Evolutionary conservation across 371 early-diverging fungal genomes (phyloP), one percentile per base, ranked within the genome.

Genomic region (Saksenaea vasiformis): DNA sequence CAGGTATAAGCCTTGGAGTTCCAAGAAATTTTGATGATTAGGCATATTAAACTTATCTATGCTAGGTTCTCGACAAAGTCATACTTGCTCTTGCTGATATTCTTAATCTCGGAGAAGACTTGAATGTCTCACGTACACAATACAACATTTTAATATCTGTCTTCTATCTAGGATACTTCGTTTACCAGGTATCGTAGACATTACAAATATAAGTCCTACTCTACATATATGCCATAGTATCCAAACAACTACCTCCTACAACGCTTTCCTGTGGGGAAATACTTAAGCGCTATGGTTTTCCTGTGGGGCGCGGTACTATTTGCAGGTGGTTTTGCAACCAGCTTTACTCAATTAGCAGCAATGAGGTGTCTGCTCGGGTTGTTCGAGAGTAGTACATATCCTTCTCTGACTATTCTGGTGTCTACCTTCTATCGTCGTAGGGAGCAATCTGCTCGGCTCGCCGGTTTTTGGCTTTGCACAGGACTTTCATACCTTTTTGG

Each of bases 231-330:
- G 19, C 19, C 8, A 35, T 64, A 77, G 76, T 26, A 74, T 17
- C 79, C 79, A 14, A 79, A 79, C 39, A 74, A 72, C 57, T 79
- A 69, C 28, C 59, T 79, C n/a, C 56, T 79, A 27, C 79, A 79
- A 58, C 68, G 64, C 22, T 19, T 76, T 15, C 59, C 72, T 0
- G 62, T 79, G 1, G 74, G 67, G 17, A 66, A 53, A 41, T 76
- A 76, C 55, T 58, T 79, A 56, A 75, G 77, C 15, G 53, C 65
- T n/a, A 64, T 74, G 19, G 64, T 76, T 9, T 43, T 66, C 10
- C 9, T 73, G 22, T 79, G 80, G 80, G 77, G 80, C 11, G 17
- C 60, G 5, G 57, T 76, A 17, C 60, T 76, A 2, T 68, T 67
- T 0, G 58, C 61, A n/a, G 74, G 62, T 3, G 67, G 62, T 5